These are phyloP conservation scores for Speleostelium caveatum DNA, from an alignment of 78 protist genomes.

Conservation along the genomic window DNA sequence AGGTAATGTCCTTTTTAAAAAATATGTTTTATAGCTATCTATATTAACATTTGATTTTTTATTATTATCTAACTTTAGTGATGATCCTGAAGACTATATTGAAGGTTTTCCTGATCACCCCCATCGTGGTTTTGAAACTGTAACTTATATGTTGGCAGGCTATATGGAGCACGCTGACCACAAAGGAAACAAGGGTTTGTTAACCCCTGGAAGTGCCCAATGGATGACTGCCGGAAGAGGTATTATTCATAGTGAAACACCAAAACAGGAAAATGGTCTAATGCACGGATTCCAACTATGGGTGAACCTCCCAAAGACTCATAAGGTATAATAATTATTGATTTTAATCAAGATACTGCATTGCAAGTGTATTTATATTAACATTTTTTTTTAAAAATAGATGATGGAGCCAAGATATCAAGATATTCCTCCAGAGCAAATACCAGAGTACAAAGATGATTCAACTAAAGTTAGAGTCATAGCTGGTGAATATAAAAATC, in stretches of 20 bases:
- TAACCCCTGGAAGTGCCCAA: constrained; percentile 70
- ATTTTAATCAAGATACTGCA: no score
- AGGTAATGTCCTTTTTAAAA: neutral
- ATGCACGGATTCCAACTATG: constrained; percentile 86
- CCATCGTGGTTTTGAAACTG: no score
- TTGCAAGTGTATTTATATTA: no score
- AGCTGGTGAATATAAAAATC: constrained; percentile 50
- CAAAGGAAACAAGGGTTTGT: constrained; percentile 73
- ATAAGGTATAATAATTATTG: no score
- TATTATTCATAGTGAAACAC: constrained; percentile 88
- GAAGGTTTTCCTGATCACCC: constrained; percentile 88
- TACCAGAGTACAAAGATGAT: neutral
- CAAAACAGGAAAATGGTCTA: constrained; percentile 27
- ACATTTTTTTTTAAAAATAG: no score
- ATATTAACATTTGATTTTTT: neutral
- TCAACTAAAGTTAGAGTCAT: constrained; percentile 25
- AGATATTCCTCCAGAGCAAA: no score
- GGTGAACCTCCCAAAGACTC: constrained; percentile 82
- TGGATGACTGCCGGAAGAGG: no score
- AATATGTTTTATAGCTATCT: neutral
- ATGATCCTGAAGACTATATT: constrained; percentile 65
- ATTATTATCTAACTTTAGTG: neutral
- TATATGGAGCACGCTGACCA: constrained; percentile 76
- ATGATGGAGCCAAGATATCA: constrained; percentile 90
- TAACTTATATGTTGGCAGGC: neutral